Conservation (phyloP, 176 grass and related monocot species). For the Areca catechu region DNA sequence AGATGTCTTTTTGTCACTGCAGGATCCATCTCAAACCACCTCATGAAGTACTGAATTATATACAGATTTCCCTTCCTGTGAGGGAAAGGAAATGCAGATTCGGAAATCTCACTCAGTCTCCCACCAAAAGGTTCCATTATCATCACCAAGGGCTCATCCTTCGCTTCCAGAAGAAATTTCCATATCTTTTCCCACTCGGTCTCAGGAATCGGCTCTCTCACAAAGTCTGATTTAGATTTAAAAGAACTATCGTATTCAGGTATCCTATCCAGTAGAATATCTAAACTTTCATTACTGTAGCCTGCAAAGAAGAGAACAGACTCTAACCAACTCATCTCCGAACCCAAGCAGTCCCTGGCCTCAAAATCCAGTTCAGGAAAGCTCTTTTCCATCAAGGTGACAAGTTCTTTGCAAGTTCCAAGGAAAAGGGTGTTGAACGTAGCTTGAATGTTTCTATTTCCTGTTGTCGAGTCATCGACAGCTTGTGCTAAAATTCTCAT, state of each 20-base stretch:
- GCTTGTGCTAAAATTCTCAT: conserved; percentile 9
- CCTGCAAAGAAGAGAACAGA: background rate
- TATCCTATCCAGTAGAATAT: background rate
- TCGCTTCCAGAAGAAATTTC: conserved; percentile 3
- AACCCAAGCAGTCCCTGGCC: conserved; percentile 1
- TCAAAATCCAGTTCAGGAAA: conserved; percentile 4
- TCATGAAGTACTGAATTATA: conserved; percentile 27
- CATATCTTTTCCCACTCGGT: conserved; percentile 25
- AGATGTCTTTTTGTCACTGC: conserved; percentile 7
- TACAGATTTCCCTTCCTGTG: conserved; percentile 36
- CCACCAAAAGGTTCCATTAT: conserved; percentile 32
- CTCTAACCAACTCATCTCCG: conserved; percentile 16
- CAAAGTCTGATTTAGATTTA: conserved; percentile 36
- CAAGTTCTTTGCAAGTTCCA: background rate
- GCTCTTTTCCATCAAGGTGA: background rate
- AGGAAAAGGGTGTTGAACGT: conserved; percentile 10
- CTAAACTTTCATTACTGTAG: background rate
- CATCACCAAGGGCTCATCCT: background rate
- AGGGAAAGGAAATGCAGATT: conserved; percentile 30
- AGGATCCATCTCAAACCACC: conserved; percentile 12
- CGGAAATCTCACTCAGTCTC: conserved; percentile 17
- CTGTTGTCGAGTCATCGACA: background rate
- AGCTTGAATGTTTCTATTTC: conserved; percentile 16
- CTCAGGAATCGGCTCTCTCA: conserved; percentile 18
- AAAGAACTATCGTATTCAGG: background rate